phyloP scores from a whole-genome alignment of 805 yeast genomes.

The Candida andamanensis region DNA sequence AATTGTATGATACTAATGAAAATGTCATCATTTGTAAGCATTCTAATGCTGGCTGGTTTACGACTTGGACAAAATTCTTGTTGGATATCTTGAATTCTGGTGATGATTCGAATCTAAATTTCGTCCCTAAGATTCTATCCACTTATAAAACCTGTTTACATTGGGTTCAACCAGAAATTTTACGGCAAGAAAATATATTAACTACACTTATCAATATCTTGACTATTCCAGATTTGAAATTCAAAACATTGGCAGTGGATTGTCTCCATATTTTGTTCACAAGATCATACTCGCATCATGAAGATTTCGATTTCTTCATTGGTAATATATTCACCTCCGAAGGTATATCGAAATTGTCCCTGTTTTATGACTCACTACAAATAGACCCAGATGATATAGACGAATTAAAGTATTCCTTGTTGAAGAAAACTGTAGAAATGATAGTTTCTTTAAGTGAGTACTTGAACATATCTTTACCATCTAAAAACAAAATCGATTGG shows the following conservation, averaged over 20 bases:
- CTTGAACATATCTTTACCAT: slow-evolving; percentile 44
- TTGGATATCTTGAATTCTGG: slow-evolving; percentile 30
- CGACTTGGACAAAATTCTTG: slow-evolving; percentile 52
- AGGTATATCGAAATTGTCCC: slow-evolving; percentile 66
- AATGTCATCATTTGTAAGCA: slow-evolving; percentile 61
- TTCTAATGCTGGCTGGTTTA: slow-evolving; percentile 81
- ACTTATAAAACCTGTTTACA: slow-evolving; percentile 85
- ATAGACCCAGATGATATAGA: slow-evolving; percentile 67
- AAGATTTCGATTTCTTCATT: slow-evolving; percentile 72
- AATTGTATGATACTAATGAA: slow-evolving; percentile 61
- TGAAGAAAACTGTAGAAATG: slow-evolving; percentile 91
- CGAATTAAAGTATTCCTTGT: slow-evolving; percentile 72
- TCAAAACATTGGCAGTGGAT: slow-evolving; percentile 82
- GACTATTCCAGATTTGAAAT: slow-evolving; percentile 53
- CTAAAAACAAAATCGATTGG: slow-evolving; percentile 41
- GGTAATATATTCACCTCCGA: slow-evolving; percentile 71
- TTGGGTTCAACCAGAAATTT: slow-evolving; percentile 81
- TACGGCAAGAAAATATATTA: slow-evolving; percentile 62
- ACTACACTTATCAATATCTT: slow-evolving; percentile 57
- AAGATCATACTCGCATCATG: slow-evolving; percentile 57
- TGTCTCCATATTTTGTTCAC: slow-evolving; percentile 87
- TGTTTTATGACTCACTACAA: slow-evolving; percentile 58
- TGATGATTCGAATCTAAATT: slow-evolving; percentile 28
- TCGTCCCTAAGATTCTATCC: slow-evolving; percentile 66
- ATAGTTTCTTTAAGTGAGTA: slow-evolving; percentile 81